phyloP scores from a whole-genome alignment of 495 filamentous ascomycete genomes.

The Penicillium daleae region DNA sequence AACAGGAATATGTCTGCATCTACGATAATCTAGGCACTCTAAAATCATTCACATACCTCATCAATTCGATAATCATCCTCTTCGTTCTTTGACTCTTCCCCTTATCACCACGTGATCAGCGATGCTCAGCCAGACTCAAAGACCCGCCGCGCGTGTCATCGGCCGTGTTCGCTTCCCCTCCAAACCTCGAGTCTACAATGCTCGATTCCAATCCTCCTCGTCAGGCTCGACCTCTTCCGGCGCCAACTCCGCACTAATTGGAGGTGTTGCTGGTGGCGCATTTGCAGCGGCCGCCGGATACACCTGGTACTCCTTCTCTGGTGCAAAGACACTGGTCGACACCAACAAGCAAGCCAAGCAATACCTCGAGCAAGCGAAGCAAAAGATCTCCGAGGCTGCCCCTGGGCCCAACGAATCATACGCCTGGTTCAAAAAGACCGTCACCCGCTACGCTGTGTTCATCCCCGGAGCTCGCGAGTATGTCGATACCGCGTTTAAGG shows the following conservation, averaged over 20 bases:
- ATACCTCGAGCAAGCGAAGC: slow-evolving; percentile 54
- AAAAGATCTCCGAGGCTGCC: slow-evolving; percentile 54
- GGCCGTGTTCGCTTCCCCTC: not conserved
- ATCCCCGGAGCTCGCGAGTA: slow-evolving; percentile 66
- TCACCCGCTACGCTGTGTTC: slow-evolving; percentile 63
- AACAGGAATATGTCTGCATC: not conserved
- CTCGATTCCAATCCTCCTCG: slow-evolving; percentile 50
- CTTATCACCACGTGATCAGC: not conserved
- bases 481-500: slow-evolving; percentile 63
- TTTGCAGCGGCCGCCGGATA: slow-evolving; percentile 55
- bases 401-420: slow-evolving; percentile 63
- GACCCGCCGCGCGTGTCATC: slow-evolving; percentile 5
- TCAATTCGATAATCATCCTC: too few species aligned
- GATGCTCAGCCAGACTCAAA: slow-evolving; percentile 8
- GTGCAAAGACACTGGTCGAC: slow-evolving; percentile 55
- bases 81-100: not conserved
- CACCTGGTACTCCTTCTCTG: slow-evolving; percentile 60
- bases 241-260: slow-evolving; percentile 36
- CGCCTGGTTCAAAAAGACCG: slow-evolving; percentile 58
- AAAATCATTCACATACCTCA: too few species aligned
- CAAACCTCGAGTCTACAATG: slow-evolving; percentile 11
- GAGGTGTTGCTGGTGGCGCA: slow-evolving; percentile 55
- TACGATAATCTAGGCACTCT: not conserved
- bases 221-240: slow-evolving; percentile 29
- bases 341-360: slow-evolving; percentile 51